Percentiles rank a stretch among this genome's conserved stretches.
phyloP scores from a whole-genome alignment of 1,284 basidiomycete genomes.

The Ceratobasidium sp. region DNA sequence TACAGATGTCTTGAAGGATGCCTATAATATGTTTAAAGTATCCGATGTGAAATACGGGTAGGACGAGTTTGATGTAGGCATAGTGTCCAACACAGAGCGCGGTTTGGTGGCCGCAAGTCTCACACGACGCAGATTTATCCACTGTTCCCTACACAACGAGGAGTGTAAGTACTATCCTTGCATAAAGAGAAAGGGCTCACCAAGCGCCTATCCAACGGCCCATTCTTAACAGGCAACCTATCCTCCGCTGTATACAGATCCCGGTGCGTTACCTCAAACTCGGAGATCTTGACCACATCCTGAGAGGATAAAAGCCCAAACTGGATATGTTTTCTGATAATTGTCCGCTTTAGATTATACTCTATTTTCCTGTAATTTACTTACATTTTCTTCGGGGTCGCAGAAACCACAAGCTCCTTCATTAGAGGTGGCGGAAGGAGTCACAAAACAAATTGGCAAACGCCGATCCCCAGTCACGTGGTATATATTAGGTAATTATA shows the following conservation, averaged over 20 bases:
- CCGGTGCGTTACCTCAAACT: slow-evolving; percentile 93
- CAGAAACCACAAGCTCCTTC: slow-evolving; percentile 81
- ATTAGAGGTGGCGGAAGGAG: slow-evolving; percentile 60
- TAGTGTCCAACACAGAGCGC: slow-evolving; percentile 99
- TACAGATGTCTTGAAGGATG: slow-evolving; percentile 97
- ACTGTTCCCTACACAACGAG: slow-evolving; percentile 87
- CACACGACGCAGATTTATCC: slow-evolving; percentile 92
- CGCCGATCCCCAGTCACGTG: slow-evolving; percentile 22
- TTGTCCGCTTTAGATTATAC: slow-evolving; percentile 2
- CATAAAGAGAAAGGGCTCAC: slow-evolving; percentile 64
- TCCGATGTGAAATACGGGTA: slow-evolving; percentile 98
- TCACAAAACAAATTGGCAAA: slow-evolving; percentile 33
- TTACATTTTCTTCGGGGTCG: slow-evolving; percentile 50
- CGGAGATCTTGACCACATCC: slow-evolving; percentile 93
- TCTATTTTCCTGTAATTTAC: neutral
- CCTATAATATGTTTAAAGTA: slow-evolving; percentile 97
- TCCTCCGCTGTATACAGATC: slow-evolving; percentile 88
- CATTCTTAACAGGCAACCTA: slow-evolving; percentile 88
- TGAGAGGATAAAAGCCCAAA: slow-evolving; percentile 93
- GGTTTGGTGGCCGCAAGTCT: slow-evolving; percentile 93
- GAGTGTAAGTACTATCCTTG: neutral
- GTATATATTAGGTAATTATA: neutral
- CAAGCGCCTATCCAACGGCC: slow-evolving; percentile 90
- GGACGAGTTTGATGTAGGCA: slow-evolving; percentile 95
- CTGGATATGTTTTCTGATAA: slow-evolving; percentile 88